Conservation (phyloP, 2,329 filamentous ascomycete species). For the Fusarium liriodendri region DNA sequence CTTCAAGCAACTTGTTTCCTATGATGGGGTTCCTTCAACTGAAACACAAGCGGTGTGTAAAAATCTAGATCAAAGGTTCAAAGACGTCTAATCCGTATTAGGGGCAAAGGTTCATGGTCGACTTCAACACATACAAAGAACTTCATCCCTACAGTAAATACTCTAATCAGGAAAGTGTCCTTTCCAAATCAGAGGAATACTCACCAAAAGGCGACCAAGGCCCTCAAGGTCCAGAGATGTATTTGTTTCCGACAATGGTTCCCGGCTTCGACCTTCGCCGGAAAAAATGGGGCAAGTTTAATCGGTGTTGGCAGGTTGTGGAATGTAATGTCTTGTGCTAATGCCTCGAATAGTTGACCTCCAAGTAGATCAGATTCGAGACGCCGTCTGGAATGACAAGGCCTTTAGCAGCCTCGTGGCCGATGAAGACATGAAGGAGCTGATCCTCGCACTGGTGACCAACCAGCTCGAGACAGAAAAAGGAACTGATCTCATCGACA, state of each 20-base stretch:
- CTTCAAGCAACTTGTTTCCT: neutral
- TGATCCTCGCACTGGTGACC: constrained; percentile 3
- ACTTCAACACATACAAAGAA: constrained; percentile 5
- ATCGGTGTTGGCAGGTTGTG: too few species aligned
- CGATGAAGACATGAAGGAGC: constrained; percentile 10
- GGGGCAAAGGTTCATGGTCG: constrained; percentile 22
- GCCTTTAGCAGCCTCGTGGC: neutral
- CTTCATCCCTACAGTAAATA: constrained; percentile 8
- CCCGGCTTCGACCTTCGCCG: constrained; percentile 3
- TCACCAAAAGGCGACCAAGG: neutral
- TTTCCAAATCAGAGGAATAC: neutral
- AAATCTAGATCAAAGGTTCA: neutral
- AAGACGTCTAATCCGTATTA: neutral
- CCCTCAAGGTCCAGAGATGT: neutral
- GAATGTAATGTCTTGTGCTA: too few species aligned
- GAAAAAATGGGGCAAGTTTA: constrained; percentile 17
- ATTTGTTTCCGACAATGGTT: neutral
- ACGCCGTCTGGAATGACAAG: neutral
- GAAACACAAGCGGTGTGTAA: neutral
- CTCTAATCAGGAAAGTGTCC: rapidly evolving
- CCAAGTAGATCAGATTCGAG: constrained; percentile 1
- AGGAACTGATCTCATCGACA: neutral
- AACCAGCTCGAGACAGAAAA: constrained; percentile 14
- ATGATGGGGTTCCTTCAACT: neutral
- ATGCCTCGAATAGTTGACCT: neutral